These are phyloP conservation scores for Amanita pseudoporphyria DNA, from an alignment of 768 basidiomycete genomes.

Conservation along the genomic window DNA sequence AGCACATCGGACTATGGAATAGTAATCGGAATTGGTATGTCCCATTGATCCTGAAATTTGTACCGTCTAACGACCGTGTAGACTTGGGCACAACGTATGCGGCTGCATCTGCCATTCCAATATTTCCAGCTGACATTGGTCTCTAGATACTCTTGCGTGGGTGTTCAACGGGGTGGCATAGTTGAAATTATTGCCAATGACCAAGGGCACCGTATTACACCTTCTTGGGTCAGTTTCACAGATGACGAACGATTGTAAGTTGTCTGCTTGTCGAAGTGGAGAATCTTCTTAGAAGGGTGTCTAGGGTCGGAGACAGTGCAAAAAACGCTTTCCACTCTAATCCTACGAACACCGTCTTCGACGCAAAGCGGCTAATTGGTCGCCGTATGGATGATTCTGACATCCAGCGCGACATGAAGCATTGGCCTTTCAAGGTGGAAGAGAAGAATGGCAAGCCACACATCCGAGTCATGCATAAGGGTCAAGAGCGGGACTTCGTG, in stretches of 20 bases:
- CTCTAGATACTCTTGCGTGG: slow-evolving; percentile 62
- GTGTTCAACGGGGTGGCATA: slow-evolving; percentile 41
- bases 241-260: slow-evolving; percentile 73
- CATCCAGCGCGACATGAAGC: slow-evolving; percentile 75
- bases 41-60: background rate
- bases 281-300: slow-evolving; percentile 12
- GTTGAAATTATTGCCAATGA: slow-evolving; percentile 81
- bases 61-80: slow-evolving; percentile 14
- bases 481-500: slow-evolving; percentile 76
- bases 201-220: slow-evolving; percentile 86
- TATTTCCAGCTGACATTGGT: slow-evolving; percentile 4
- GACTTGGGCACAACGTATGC: slow-evolving; percentile 74
- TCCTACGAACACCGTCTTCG: slow-evolving; percentile 90
- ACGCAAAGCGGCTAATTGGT: slow-evolving; percentile 93
- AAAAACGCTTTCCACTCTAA: slow-evolving; percentile 95
- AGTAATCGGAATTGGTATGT: slow-evolving; percentile 72
- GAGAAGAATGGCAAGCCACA: slow-evolving; percentile 75
- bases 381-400: slow-evolving; percentile 77
- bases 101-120: background rate
- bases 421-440: slow-evolving; percentile 84
- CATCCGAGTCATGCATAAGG: slow-evolving; percentile 71
- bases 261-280: background rate
- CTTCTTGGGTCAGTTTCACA: slow-evolving; percentile 87
- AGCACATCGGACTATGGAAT: slow-evolving; percentile 53
- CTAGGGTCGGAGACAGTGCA: slow-evolving; percentile 83